phyloP scores from a whole-genome alignment of 164 flowering plant species.

The Hamamelis virginiana region DNA sequence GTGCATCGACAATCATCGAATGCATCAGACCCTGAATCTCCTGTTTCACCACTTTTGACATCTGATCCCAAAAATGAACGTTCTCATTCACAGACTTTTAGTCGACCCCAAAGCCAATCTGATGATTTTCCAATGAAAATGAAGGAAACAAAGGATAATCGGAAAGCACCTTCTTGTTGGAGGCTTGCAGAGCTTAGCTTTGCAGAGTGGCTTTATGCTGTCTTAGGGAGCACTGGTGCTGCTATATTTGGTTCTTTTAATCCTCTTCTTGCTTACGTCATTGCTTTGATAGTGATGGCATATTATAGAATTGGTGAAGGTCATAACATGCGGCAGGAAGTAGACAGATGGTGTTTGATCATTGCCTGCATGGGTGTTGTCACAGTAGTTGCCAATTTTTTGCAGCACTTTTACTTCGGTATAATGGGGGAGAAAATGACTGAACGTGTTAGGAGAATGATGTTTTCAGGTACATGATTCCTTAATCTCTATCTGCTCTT shows the following conservation, averaged over 20 bases:
- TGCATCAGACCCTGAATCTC: constrained; percentile 94
- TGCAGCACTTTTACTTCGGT: constrained; percentile 98
- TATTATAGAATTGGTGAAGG: constrained; percentile 54
- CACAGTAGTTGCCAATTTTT: constrained; percentile 88
- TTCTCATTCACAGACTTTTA: constrained; percentile 94
- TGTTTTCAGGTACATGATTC: constrained; percentile 80
- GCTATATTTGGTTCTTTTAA: constrained; percentile 96
- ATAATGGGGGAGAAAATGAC: constrained; percentile 99
- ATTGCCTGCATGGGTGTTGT: constrained; percentile 94
- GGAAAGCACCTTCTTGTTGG: constrained; percentile 79
- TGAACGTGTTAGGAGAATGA: constrained; percentile 97
- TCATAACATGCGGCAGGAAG: constrained; percentile 52
- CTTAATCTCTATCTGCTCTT: neutral
- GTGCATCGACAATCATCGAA: constrained; percentile 50
- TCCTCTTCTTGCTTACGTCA: constrained; percentile 93
- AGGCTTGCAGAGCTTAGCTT: constrained; percentile 90
- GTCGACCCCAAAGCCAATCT: constrained; percentile 66
- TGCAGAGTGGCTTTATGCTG: constrained; percentile 98
- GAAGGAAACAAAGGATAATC: constrained; percentile 44
- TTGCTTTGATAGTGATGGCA: constrained; percentile 65
- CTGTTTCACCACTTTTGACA: constrained; percentile 91
- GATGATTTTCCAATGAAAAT: constrained; percentile 51
- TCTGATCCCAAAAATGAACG: constrained; percentile 95
- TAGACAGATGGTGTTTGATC: constrained; percentile 88
- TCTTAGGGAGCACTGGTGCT: constrained; percentile 91